Evolutionary conservation across 306 rosid species (phyloP).

Genomic region (Senna siamea): DNA sequence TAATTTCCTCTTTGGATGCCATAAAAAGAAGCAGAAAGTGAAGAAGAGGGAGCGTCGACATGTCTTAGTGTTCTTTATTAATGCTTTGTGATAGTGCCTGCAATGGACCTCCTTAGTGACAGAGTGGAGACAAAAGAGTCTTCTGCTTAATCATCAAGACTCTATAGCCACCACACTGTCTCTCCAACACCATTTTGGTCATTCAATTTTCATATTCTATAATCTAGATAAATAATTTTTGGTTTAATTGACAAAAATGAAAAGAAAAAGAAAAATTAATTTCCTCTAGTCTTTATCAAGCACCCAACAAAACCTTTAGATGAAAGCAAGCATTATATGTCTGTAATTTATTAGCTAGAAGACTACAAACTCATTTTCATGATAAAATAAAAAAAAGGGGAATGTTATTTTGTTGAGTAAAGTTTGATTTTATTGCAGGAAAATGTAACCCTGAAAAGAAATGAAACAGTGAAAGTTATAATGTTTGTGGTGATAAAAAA

Average conservation of each 20-base stretch:
- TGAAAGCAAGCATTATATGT: conserved; percentile 27
- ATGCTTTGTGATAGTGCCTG: conserved; percentile 60
- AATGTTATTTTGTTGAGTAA: neutral
- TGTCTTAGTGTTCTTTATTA: conserved; percentile 53
- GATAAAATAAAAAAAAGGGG: neutral
- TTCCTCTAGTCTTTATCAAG: conserved; percentile 30
- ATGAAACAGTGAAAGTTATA: neutral
- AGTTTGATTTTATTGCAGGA: conserved; percentile 23
- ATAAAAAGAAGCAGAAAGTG: conserved; percentile 58
- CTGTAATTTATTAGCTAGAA: conserved; percentile 6
- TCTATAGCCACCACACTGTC: conserved; percentile 39
- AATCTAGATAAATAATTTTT: neutral
- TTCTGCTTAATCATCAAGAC: conserved; percentile 62
- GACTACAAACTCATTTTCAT: neutral
- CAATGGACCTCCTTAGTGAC: conserved; percentile 60
- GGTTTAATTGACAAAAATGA: too few species aligned
- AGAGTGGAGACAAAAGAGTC: conserved; percentile 79
- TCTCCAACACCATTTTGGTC: conserved; percentile 32
- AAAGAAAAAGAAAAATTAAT: neutral
- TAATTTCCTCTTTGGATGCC: conserved; percentile 57
- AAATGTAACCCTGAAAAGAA: neutral
- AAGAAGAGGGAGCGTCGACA: conserved; percentile 64
- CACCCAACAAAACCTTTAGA: conserved; percentile 28
- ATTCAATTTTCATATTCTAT: neutral
- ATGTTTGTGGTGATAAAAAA: conserved; percentile 9